phyloP scores from a whole-genome alignment of 495 filamentous ascomycete species.

The Hypoxylon trugodes region DNA sequence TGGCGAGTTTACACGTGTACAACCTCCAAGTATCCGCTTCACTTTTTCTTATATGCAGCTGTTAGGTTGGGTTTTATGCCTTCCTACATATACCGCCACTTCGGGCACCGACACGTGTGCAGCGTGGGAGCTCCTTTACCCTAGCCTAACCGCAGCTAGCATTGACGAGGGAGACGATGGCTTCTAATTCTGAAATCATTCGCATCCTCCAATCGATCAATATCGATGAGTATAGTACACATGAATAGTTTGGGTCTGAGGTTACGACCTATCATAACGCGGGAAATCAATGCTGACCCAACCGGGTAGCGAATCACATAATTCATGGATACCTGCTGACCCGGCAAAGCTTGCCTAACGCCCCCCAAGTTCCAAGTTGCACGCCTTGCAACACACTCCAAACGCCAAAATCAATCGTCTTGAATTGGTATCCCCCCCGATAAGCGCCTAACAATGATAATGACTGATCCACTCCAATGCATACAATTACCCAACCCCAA shows the following conservation, averaged over 20 bases:
- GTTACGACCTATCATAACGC: conserved; percentile 12
- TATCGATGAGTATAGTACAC: conserved; percentile 9
- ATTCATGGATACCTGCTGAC: conserved; percentile 24
- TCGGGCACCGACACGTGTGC: conserved; percentile 39
- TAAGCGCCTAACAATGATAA: conserved; percentile 29
- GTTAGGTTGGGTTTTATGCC: conserved; percentile 7
- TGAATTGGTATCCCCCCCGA: conserved; percentile 29
- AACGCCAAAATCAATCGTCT: conserved; percentile 13
- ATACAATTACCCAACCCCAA: conserved; percentile 17
- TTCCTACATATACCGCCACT: conserved; percentile 27
- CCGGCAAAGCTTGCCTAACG: conserved; percentile 22
- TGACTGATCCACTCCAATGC: conserved; percentile 28
- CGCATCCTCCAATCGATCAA: no score
- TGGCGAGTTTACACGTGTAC: conserved; percentile 41
- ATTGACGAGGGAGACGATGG: conserved; percentile 1
- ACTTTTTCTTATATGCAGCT: conserved; percentile 13
- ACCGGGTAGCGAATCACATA: conserved; percentile 11
- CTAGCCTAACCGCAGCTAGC: conserved; percentile 18
- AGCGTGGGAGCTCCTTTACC: conserved; percentile 8
- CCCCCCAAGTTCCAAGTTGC: conserved; percentile 14
- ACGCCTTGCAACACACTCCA: conserved; percentile 11
- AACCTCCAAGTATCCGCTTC: conserved; percentile 13
- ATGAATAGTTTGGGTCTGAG: no score
- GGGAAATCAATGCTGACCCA: conserved; percentile 10
- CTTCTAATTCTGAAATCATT: conserved; percentile 18